These are phyloP conservation scores for Boletus semigastroideus DNA, from an alignment of 1,284 basidiomycete genomes.

Conservation along the genomic window DNA sequence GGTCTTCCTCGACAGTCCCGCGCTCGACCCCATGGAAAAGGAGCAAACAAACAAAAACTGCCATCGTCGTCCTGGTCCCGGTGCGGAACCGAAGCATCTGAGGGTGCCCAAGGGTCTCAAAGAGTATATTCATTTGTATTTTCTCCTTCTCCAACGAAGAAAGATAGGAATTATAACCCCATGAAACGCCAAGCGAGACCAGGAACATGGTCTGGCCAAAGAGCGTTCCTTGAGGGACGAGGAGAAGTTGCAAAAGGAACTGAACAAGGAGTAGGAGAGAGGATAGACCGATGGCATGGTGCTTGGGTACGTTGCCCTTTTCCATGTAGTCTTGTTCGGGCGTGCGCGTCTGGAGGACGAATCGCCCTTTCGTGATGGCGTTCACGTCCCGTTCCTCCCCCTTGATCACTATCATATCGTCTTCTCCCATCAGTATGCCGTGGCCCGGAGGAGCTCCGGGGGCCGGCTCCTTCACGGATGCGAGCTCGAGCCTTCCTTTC, in stretches of 20 bases:
- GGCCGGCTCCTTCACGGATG: background rate
- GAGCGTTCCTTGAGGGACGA: slow-evolving; percentile 24
- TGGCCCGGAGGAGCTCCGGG: slow-evolving; percentile 2
- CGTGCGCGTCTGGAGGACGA: slow-evolving; percentile 11
- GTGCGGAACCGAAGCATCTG: background rate
- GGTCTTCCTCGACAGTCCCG: background rate
- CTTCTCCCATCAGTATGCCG: slow-evolving; percentile 14
- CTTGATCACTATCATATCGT: slow-evolving; percentile 24
- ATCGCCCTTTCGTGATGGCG: slow-evolving; percentile 25
- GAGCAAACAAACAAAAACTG: slow-evolving; percentile 17
- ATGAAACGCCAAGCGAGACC: slow-evolving; percentile 12
- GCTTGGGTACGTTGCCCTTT: background rate
- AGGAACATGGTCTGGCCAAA: slow-evolving; percentile 33
- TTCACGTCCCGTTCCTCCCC: slow-evolving; percentile 28
- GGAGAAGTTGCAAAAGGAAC: slow-evolving; percentile 20
- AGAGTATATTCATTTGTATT: background rate
- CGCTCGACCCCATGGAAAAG: slow-evolving; percentile 9
- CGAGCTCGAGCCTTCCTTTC: slow-evolving; percentile 16
- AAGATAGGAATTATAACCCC: slow-evolving; percentile 1
- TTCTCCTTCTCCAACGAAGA: slow-evolving; percentile 25
- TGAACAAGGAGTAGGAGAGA: slow-evolving; percentile 23
- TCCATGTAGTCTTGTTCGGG: background rate
- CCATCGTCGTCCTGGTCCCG: background rate
- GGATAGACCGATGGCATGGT: slow-evolving; percentile 19
- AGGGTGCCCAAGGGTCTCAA: background rate